A percentile compares a stretch with the other conserved stretches of the same genome.
Evolutionary conservation across 2,329 filamentous ascomycete genomes (phyloP).

Genomic region (Chalaropsis thielavioides): DNA sequence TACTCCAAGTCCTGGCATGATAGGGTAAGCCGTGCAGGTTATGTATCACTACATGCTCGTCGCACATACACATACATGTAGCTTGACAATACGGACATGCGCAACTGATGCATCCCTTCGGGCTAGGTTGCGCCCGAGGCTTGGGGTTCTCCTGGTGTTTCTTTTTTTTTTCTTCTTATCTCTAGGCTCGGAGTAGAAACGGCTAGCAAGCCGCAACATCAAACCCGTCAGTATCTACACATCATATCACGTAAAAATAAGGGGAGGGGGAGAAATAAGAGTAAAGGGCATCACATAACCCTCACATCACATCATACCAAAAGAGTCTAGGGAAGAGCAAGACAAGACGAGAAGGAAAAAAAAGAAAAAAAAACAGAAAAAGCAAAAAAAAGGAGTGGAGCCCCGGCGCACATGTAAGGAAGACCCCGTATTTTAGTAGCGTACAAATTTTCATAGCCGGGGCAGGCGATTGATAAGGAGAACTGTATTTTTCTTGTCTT

Average conservation of each 20-base stretch:
- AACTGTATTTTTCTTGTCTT: not conserved
- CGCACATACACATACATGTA: not conserved
- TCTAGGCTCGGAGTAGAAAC: not conserved
- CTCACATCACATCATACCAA: not conserved
- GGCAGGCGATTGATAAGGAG: slow-evolving; percentile 1
- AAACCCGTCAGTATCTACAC: no score
- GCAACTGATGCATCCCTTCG: no score
- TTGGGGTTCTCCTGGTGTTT: not conserved
- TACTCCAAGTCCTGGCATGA: not conserved
- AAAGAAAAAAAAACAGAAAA: not conserved
- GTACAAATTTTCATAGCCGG: not conserved
- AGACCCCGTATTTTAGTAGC: not conserved
- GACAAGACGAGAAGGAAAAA: no score
- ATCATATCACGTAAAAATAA: not conserved
- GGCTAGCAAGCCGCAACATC: not conserved
- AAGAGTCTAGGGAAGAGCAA: no score
- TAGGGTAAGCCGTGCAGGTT: not conserved
- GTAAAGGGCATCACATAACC: not conserved
- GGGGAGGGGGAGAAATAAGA: not conserved
- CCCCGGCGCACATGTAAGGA: not conserved
- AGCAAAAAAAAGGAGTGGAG: not conserved
- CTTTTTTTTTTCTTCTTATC: not conserved
- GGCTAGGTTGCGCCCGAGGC: not conserved
- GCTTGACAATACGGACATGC: not conserved
- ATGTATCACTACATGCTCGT: not conserved